A percentile compares a stretch with the other conserved stretches of the same genome.
Evolutionary conservation across 441 rosid genomes (phyloP).

Genomic region (Eutrema salsugineum): DNA sequence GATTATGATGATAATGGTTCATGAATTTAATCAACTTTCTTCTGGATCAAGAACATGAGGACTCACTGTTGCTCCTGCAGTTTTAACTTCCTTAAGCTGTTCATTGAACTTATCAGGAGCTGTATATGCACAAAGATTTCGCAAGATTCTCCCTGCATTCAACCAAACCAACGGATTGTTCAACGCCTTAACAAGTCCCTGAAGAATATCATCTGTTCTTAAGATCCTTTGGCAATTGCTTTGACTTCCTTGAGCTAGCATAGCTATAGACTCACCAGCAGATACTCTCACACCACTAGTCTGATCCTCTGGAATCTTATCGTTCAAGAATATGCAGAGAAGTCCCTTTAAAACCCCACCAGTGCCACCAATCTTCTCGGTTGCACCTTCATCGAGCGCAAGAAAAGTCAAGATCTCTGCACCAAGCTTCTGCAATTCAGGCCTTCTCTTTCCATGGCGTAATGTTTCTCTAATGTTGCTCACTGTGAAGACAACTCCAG

Average conservation of each 20-base stretch:
- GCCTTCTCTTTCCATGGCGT: slow-evolving; percentile 51
- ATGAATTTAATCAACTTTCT: neutral
- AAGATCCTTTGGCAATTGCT: slow-evolving; percentile 66
- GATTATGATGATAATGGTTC: neutral
- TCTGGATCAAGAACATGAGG: neutral
- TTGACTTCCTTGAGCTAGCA: slow-evolving; percentile 77
- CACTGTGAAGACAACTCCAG: slow-evolving; percentile 82
- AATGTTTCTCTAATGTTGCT: slow-evolving; percentile 79
- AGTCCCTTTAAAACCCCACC: slow-evolving; percentile 80
- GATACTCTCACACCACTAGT: slow-evolving; percentile 48
- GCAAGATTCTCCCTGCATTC: slow-evolving; percentile 72
- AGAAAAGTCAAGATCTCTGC: slow-evolving; percentile 70
- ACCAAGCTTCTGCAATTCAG: slow-evolving; percentile 60
- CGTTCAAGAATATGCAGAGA: slow-evolving; percentile 60
- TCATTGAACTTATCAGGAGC: slow-evolving; percentile 40
- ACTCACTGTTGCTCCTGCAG: slow-evolving; percentile 65
- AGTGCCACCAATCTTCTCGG: slow-evolving; percentile 83
- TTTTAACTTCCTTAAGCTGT: slow-evolving; percentile 42
- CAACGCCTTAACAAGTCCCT: slow-evolving; percentile 45
- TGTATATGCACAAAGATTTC: slow-evolving; percentile 64
- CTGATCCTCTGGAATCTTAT: slow-evolving; percentile 27
- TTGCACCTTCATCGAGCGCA: slow-evolving; percentile 71
- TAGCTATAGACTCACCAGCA: slow-evolving; percentile 88
- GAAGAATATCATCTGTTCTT: slow-evolving; percentile 43
- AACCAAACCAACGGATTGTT: slow-evolving; percentile 43